These are phyloP conservation scores for Sesbania bispinosa DNA, from an alignment of 306 rosid species.

Conservation along the genomic window DNA sequence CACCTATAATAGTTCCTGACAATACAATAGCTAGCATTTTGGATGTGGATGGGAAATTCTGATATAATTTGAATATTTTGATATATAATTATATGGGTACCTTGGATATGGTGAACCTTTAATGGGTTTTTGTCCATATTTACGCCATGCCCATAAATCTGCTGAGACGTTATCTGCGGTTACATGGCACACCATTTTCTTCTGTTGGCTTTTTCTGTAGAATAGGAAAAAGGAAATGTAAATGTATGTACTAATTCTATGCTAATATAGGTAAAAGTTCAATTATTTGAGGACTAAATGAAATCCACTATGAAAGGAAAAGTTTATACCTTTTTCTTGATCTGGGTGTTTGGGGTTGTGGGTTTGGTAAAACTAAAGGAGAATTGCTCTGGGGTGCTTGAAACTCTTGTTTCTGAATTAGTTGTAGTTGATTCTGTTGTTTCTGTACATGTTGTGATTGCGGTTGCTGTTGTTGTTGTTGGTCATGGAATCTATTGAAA, in stretches of 20 bases:
- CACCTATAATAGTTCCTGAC: constrained; percentile 74
- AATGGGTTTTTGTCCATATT: constrained; percentile 77
- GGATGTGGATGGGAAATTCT: no score
- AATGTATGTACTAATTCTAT: neutral
- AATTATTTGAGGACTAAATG: neutral
- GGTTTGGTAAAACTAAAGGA: constrained; percentile 10
- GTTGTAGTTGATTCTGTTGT: no score
- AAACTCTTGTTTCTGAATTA: constrained; percentile 2
- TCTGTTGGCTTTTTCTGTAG: constrained; percentile 53
- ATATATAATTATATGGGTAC: neutral
- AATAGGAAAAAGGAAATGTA: neutral
- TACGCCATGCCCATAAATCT: constrained; percentile 88
- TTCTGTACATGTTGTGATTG: neutral
- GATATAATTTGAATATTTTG: neutral
- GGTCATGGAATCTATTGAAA: constrained; percentile 18
- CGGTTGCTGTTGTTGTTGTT: constrained; percentile 11
- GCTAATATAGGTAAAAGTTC: neutral
- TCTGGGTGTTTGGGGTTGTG: constrained; percentile 34
- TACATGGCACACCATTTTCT: constrained; percentile 52
- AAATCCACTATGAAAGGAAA: neutral
- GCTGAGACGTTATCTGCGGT: constrained; percentile 54
- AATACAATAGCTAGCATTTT: no score
- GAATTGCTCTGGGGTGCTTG: constrained; percentile 22
- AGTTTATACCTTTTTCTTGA: constrained; percentile 50
- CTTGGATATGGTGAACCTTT: constrained; percentile 82